Evolutionary conservation across 2,329 filamentous ascomycete species (phyloP), one percentile per base, ranked within the genome.

Genomic region (Gliomastix tumulicola): DNA sequence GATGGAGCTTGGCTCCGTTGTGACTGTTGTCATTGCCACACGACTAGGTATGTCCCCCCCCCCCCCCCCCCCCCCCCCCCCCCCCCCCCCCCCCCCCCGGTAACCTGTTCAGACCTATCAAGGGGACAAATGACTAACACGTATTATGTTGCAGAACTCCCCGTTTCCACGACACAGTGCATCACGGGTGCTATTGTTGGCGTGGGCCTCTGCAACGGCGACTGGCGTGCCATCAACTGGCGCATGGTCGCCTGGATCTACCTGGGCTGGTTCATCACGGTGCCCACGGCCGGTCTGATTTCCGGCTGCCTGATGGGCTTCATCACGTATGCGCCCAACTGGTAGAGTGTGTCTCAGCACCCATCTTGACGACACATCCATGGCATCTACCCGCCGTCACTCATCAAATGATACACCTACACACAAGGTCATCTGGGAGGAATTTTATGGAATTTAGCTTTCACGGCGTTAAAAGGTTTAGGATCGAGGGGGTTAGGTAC

Each of bases 21-120:
- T 73, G 40, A 75, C 70, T 5, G 65, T 76, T 35, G 60, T 76
- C 32, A 59, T 76, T 47, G 70, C 72, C 17, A 75, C 73, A 17
- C 65, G 68, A 32, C 57, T 72, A 39, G 51, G 25, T 28, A 28
- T n/a, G 25, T 28, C 17, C 13, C 25, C 25, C 10, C 11, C 17
- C 13, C 25, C 9, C 5, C 25, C 25, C 25, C 3, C 10, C 25
- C 7, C 17, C 13, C n/a, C n/a, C 6, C 10, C 25, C 25, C 10
- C 11, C 17, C 13, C 25, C 9, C 5, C 25, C 25, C 25, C 3
- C 10, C 25, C 7, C 17, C 13, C n/a, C n/a, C 6, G 7, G 13
- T 4, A 28, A 28, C 25, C 25, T 28, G 25, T 28, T 7, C 25
- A n/a, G 11, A 28, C 11, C 25, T n/a, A 28, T 28, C 4, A n/a